A percentile compares a stretch with the other conserved stretches of the same genome.
phyloP scores from a whole-genome alignment of 1,284 basidiomycete genomes.

The Tilletia setariae region DNA sequence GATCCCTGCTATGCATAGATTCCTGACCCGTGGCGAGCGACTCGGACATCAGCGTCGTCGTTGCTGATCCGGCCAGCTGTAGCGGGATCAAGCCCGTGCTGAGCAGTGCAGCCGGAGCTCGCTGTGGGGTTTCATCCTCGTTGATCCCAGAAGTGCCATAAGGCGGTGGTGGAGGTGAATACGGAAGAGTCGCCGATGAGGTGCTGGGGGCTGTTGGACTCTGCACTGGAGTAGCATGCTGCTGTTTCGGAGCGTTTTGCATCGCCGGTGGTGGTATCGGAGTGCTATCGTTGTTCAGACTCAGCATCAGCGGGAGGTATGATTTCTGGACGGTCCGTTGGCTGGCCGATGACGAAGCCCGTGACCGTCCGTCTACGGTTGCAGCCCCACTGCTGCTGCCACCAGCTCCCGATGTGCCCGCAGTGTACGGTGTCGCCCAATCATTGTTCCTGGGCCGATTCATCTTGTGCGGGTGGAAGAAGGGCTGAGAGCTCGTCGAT shows the following conservation, averaged over 20 bases:
- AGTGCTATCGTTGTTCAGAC: no score
- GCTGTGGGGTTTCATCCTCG: background rate
- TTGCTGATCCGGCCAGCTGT: constrained; percentile 8
- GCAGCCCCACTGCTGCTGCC: no score
- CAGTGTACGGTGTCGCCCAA: constrained; percentile 9
- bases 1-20: background rate
- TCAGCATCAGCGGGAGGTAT: no score
- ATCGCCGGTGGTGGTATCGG: no score
- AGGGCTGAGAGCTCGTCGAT: background rate
- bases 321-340: no score
- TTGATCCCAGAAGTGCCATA: background rate
- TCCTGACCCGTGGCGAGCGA: background rate
- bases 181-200: background rate
- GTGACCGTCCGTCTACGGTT: no score
- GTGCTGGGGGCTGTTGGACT: background rate
- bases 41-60: background rate
- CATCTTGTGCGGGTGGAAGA: constrained; percentile 8
- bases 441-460: constrained; percentile 13
- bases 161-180: no score
- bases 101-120: background rate
- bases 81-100: background rate
- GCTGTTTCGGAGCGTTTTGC: no score
- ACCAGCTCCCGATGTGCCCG: background rate
- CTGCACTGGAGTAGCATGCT: no score
- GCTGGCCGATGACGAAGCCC: no score